phyloP scores from a whole-genome alignment of 108 stramenopile genomes.

The Aureococcus anophagefferens region DNA sequence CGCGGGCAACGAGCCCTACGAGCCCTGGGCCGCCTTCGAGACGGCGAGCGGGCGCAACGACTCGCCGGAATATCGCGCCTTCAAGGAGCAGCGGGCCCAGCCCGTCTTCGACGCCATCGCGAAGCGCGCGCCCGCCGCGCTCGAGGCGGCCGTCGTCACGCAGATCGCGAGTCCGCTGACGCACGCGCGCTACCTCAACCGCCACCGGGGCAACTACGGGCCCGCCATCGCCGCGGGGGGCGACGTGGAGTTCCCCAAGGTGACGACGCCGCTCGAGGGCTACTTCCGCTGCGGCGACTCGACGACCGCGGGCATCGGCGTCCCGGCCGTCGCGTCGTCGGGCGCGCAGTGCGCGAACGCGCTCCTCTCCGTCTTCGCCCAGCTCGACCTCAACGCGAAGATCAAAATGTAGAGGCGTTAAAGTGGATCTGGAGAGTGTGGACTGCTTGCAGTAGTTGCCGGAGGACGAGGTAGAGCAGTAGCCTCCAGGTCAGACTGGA shows the following conservation, averaged over 20 bases:
- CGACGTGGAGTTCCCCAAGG: conserved; percentile 25
- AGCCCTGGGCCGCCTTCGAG: conserved; percentile 58
- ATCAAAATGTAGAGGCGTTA: no score
- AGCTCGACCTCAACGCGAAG: conserved; percentile 36
- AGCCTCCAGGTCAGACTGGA: no score
- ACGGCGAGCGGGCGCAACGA: no score
- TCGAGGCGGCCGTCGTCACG: conserved; percentile 59
- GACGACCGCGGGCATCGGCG: conserved; percentile 56
- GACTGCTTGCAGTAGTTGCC: no score
- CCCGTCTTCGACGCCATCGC: conserved; percentile 66
- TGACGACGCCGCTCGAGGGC: conserved; percentile 36
- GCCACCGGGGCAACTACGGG: conserved; percentile 73
- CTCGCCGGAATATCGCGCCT: conserved; percentile 35
- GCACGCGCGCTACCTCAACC: conserved; percentile 70
- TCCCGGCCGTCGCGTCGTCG: conserved; percentile 68
- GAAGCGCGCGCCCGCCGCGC: conserved; percentile 71
- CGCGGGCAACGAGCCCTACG: conserved; percentile 80
- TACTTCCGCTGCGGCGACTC: conserved; percentile 52
- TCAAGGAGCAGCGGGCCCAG: conserved; percentile 66
- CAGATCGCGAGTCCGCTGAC: conserved; percentile 75
- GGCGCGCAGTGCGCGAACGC: conserved; percentile 79
- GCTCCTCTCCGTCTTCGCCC: conserved; percentile 46
- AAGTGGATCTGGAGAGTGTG: no score
- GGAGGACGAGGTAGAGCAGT: no score
- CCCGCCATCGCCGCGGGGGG: conserved; percentile 43